A percentile compares a stretch with the other conserved stretches of the same genome.
Conservation (phyloP, 164 flowering plant genomes). For the Akebia trifoliata region DNA sequence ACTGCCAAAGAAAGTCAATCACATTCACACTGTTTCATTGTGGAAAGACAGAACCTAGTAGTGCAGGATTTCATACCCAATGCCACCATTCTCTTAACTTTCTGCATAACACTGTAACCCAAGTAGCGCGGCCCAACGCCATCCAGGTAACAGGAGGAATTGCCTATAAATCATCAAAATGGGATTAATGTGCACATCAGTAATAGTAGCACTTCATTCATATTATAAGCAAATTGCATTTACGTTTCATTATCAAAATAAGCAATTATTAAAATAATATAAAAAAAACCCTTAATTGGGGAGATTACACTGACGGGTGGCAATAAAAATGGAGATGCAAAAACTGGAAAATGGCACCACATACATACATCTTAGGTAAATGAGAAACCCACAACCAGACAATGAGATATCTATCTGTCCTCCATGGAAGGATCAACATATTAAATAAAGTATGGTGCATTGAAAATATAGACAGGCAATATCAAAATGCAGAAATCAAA, state of each 20-base stretch:
- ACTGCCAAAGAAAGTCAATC: neutral
- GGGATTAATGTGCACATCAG: neutral
- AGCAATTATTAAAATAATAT: too few species aligned
- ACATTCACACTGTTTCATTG: neutral
- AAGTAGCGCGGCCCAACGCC: slow-evolving; percentile 91
- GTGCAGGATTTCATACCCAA: slow-evolving; percentile 58
- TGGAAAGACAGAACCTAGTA: slow-evolving; percentile 9
- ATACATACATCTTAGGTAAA: neutral
- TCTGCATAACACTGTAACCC: slow-evolving; percentile 95
- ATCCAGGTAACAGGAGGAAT: slow-evolving; percentile 94
- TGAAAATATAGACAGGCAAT: too few species aligned
- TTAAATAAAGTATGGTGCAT: too few species aligned
- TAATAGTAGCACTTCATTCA: neutral
- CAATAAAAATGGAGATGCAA: neutral
- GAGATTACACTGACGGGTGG: neutral
- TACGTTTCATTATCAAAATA: too few species aligned
- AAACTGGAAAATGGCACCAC: neutral
- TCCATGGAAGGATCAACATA: too few species aligned
- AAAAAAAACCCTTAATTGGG: neutral
- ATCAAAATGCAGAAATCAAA: too few species aligned
- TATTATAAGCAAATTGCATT: neutral
- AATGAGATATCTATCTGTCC: too few species aligned
- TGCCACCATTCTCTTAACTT: slow-evolving; percentile 99
- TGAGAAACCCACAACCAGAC: neutral
- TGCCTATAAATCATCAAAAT: slow-evolving; percentile 41